Base-by-base conservation (phyloP, 768 basidiomycete species). In the Lentinula aciculospora region DNA sequence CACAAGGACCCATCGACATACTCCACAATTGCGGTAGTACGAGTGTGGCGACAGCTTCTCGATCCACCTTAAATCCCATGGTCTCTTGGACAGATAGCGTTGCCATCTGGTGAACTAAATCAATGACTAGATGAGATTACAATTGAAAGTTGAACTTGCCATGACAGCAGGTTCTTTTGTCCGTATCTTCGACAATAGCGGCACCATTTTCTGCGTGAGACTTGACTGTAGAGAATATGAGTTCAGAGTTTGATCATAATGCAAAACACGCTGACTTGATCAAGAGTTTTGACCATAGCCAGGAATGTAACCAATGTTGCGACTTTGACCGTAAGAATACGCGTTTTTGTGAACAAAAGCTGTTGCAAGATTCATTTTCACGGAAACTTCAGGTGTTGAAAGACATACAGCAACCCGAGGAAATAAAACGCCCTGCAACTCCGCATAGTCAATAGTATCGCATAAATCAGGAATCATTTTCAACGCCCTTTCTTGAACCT, bases 101-200 rank as follows among this genome's bases (percentile, higher is more conserved):
- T 2, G 90, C 89, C 84, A 94, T 89, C 92, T 92, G 39, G 58
- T 40, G 21, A 13, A 49, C 23, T 50, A 56, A 23, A 31, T 36
- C 59, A 17, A 25, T 23, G 58, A 23, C 42, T 56, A 28, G 23
- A 12, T 32, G 60, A 37, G 49, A 39, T 47, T 36, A 37, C 31
- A 28, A 45, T n/a, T 3, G 53, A 58, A 34, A 54, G 28, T 13
- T 40, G 3, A 10, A 64, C 74, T 58, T 64, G 93, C 92, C 83
- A 94, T 97, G 4, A 98, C 96, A 49, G 88, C 85, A 9, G 96
- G 96, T 67, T 98, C 95, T 68, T 94, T 96, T 4, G 96, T 98
- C 36, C 94, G 85, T 61, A 98, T 97, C 69, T 93, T 97, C 0
- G 94, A 89, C 25, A 99, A 78, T 15, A 98, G 72, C 1, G 97